Evolutionary conservation across 352 stramenopile species (phyloP).

Genomic region (Pythium sp.): DNA sequence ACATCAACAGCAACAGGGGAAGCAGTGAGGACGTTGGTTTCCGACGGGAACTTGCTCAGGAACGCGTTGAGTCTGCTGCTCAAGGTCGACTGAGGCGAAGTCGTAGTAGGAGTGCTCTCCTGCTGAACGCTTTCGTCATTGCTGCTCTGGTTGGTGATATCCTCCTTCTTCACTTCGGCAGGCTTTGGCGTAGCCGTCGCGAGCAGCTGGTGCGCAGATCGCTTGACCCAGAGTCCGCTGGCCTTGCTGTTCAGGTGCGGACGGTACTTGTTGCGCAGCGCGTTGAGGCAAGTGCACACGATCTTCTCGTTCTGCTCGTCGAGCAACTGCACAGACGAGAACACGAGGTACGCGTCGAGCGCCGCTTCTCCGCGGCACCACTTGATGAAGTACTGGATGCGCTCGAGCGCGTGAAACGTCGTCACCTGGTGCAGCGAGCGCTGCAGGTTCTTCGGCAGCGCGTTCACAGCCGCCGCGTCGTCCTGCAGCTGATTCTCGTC

Average conservation of each 20-base stretch:
- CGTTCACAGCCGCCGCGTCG: conserved; percentile 11
- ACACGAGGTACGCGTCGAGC: conserved; percentile 71
- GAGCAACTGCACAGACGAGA: conserved; percentile 76
- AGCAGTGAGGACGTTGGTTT: conserved; percentile 18
- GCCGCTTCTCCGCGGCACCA: conserved; percentile 57
- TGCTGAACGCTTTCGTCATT: background rate
- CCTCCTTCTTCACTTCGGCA: background rate
- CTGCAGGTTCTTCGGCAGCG: conserved; percentile 71
- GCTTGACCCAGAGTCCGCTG: conserved; percentile 11
- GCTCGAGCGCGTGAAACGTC: conserved; percentile 81
- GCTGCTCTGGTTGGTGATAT: conserved; percentile 13
- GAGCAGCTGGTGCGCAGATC: conserved; percentile 4
- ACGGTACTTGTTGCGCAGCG: conserved; percentile 58
- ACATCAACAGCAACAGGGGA: conserved; percentile 4
- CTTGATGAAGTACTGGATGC: conserved; percentile 85
- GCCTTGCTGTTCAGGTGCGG: conserved; percentile 18
- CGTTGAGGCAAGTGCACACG: conserved; percentile 57
- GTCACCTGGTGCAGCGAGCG: conserved; percentile 61
- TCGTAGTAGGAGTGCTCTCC: background rate
- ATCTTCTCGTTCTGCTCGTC: conserved; percentile 73
- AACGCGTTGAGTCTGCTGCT: conserved; percentile 56
- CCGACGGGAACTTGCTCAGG: conserved; percentile 61
- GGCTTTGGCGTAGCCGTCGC: background rate
- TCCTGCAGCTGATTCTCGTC: conserved; percentile 9
- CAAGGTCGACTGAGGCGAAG: background rate